Conservation (phyloP, 2,329 filamentous ascomycete genomes). For the Chaetomium globosum region DNA sequence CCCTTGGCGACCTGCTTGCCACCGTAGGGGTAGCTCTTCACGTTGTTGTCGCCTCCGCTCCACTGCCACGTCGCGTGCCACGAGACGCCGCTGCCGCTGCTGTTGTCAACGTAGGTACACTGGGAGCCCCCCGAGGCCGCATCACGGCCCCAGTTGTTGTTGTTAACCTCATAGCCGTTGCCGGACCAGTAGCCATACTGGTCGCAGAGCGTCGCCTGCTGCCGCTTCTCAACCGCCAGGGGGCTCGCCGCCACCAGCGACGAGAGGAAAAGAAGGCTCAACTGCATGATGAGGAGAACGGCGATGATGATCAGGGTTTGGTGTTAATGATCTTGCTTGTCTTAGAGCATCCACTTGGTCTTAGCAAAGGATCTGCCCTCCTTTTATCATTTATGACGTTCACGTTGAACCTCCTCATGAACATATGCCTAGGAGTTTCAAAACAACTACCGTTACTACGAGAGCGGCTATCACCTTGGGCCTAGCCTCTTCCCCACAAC, state of each 20-base stretch:
- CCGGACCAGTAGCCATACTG: conserved; percentile 41
- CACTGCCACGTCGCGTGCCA: conserved; percentile 50
- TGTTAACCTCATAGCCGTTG: conserved; percentile 44
- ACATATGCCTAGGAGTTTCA: not conserved
- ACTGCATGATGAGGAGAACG: not conserved
- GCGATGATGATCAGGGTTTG: not conserved
- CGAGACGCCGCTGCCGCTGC: conserved; percentile 41
- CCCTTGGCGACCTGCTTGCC: conserved; percentile 41
- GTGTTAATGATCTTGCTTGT: not conserved
- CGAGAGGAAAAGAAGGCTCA: conserved; percentile 1
- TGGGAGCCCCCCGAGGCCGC: conserved; percentile 45
- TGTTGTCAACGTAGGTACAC: conserved; percentile 47
- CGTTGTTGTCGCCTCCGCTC: conserved; percentile 44
- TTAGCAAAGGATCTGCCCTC: not conserved
- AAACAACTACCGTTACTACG: not conserved
- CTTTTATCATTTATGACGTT: not conserved
- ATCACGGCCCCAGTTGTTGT: conserved; percentile 50
- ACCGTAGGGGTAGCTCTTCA: conserved; percentile 52
- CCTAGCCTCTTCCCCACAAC: not conserved
- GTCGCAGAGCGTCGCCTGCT: conserved; percentile 34
- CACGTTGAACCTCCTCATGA: not conserved
- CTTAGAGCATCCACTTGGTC: not conserved
- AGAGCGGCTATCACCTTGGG: not conserved
- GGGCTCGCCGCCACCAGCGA: conserved; percentile 12
- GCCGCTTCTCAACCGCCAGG: conserved; percentile 8